A percentile compares a stretch with the other conserved stretches of the same genome.
Evolutionary conservation across 1,284 basidiomycete genomes (phyloP).

Genomic region (Leucoagaricus sp.): DNA sequence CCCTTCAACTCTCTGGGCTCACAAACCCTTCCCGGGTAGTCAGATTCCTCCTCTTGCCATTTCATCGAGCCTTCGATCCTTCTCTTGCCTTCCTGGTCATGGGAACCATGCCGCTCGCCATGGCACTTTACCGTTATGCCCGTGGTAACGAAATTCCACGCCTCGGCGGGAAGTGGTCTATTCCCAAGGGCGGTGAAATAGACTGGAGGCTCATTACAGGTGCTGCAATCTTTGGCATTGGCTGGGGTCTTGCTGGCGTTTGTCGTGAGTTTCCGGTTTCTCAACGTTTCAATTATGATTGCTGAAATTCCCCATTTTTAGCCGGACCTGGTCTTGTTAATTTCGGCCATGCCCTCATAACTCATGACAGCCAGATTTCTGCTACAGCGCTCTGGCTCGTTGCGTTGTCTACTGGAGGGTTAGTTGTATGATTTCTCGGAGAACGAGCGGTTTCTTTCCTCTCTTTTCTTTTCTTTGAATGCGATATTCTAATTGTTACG

Average conservation of each 20-base stretch:
- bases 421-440: slow-evolving; percentile 33
- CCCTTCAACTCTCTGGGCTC: slow-evolving; percentile 58
- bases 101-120: slow-evolving; percentile 46
- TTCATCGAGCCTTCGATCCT: slow-evolving; percentile 50
- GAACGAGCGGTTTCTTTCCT: too few relatives aligned
- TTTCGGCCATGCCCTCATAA: slow-evolving; percentile 46
- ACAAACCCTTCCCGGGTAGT: slow-evolving; percentile 53
- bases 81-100: slow-evolving; percentile 51
- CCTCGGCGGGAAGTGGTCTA: slow-evolving; percentile 36
- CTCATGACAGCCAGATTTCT: slow-evolving; percentile 26
- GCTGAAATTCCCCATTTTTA: slow-evolving; percentile 23
- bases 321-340: slow-evolving; percentile 61
- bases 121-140: slow-evolving; percentile 41
- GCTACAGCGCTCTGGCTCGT: slow-evolving; percentile 41
- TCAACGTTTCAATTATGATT: slow-evolving; percentile 6
- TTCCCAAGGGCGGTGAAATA: slow-evolving; percentile 41
- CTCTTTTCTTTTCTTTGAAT: too few relatives aligned
- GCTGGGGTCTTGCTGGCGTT: slow-evolving; percentile 67
- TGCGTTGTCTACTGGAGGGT: slow-evolving; percentile 44
- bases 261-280: slow-evolving; percentile 52
- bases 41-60: slow-evolving; percentile 55
- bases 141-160: slow-evolving; percentile 35
- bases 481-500: too few relatives aligned
- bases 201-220: slow-evolving; percentile 55
- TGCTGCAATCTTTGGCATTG: slow-evolving; percentile 61